Conservation (phyloP, 345 rosid species). For the Camelina laxa region DNA sequence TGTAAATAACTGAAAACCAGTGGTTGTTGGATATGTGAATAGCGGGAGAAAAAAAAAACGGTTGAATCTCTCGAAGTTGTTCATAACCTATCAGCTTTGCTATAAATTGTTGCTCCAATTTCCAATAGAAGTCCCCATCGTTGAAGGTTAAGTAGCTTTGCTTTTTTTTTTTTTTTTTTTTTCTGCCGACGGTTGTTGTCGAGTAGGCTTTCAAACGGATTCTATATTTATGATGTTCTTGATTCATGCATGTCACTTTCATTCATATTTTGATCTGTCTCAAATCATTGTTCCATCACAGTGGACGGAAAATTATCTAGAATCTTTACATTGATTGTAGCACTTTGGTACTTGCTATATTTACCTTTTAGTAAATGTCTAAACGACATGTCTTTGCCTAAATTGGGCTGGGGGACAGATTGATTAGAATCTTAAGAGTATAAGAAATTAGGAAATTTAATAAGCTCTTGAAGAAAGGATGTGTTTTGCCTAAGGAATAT, state of each 20-base stretch:
- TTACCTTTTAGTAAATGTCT: background rate
- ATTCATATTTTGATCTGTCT: background rate
- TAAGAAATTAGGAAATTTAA: background rate
- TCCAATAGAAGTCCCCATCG: background rate
- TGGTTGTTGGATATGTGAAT: background rate
- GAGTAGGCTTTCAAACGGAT: background rate
- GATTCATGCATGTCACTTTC: background rate
- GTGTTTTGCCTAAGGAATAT: background rate
- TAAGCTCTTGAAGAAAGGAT: background rate
- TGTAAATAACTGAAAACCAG: background rate
- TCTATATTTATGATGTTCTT: background rate
- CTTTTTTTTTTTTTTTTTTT: background rate
- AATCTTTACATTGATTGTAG: background rate
- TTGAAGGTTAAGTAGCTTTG: background rate
- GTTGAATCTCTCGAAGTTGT: slow-evolving; percentile 3
- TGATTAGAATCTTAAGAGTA: background rate
- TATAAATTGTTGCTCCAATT: background rate
- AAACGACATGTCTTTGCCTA: background rate
- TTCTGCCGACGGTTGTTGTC: background rate
- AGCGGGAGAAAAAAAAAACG: background rate
- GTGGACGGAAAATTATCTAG: background rate
- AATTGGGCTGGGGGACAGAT: background rate
- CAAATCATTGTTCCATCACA: background rate
- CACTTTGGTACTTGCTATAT: background rate
- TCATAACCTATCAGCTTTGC: background rate